Evolutionary conservation across 2,329 filamentous ascomycete species (phyloP).

Genomic region (Aspergillus hortae): DNA sequence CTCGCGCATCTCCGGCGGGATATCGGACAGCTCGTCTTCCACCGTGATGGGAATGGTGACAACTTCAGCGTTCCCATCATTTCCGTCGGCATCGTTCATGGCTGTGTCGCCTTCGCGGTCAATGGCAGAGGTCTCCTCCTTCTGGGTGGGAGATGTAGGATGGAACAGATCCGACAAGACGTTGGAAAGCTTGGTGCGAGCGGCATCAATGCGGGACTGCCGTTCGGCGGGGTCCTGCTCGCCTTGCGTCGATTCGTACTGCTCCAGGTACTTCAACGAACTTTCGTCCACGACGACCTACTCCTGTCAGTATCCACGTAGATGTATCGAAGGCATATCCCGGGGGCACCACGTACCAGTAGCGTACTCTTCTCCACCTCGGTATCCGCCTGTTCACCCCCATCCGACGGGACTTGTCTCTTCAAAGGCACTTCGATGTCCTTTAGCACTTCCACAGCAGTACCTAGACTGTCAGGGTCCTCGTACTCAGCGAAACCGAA

Average conservation of each 20-base stretch:
- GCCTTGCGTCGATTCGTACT: constrained; percentile 65
- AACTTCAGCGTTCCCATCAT: constrained; percentile 68
- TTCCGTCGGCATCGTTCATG: constrained; percentile 62
- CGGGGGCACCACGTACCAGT: constrained; percentile 47
- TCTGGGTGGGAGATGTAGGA: constrained; percentile 51
- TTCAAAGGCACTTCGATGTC: constrained; percentile 78
- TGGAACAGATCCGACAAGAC: constrained; percentile 71
- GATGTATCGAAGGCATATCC: too few species aligned
- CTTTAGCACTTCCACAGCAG: constrained; percentile 78
- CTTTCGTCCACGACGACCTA: constrained; percentile 72
- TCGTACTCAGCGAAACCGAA: constrained; percentile 98
- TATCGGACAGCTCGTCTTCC: constrained; percentile 92
- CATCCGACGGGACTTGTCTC: constrained; percentile 56
- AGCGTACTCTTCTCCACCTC: constrained; percentile 67
- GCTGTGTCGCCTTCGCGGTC: constrained; percentile 65
- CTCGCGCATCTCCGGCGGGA: constrained; percentile 93
- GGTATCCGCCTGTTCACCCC: constrained; percentile 42
- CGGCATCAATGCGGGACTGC: constrained; percentile 67
- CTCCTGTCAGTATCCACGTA: constrained; percentile 20
- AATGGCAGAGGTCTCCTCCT: constrained; percentile 42
- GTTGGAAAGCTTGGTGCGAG: constrained; percentile 63
- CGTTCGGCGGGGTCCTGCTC: constrained; percentile 60
- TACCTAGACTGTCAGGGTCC: constrained; percentile 80
- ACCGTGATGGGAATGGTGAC: constrained; percentile 82
- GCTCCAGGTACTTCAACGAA: constrained; percentile 79